Percentiles rank a stretch among this genome's conserved stretches.
Evolutionary conservation across 2,329 filamentous ascomycete species (phyloP).

Genomic region (Exophiala sp.): DNA sequence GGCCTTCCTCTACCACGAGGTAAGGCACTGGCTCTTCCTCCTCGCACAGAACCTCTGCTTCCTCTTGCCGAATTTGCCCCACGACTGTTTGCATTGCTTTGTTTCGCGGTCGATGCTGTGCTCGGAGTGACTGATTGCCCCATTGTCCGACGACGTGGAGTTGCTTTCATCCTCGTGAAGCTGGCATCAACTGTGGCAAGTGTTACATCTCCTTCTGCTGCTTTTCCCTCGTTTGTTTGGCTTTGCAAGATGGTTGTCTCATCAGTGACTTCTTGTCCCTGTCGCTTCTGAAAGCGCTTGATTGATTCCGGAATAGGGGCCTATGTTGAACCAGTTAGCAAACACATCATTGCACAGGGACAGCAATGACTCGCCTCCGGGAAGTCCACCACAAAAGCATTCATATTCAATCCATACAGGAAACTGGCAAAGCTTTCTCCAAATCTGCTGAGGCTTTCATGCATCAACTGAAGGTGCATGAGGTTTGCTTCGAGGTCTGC

Average conservation of each 20-base stretch:
- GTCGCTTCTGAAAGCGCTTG: constrained; percentile 58
- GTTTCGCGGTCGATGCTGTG: constrained; percentile 13
- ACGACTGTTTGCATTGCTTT: constrained; percentile 8
- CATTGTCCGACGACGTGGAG: constrained; percentile 26
- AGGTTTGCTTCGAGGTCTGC: constrained; percentile 95
- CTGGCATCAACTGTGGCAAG: constrained; percentile 24
- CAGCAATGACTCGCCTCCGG: constrained; percentile 64
- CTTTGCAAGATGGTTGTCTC: constrained; percentile 6
- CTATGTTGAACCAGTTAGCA: constrained; percentile 41
- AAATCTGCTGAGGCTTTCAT: constrained; percentile 88
- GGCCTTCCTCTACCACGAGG: constrained; percentile 38
- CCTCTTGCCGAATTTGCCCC: constrained; percentile 23
- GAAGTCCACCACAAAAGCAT: constrained; percentile 97
- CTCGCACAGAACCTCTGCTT: constrained; percentile 33
- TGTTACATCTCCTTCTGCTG: constrained; percentile 21
- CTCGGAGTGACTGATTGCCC: constrained; percentile 16
- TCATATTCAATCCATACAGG: constrained; percentile 96
- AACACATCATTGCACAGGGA: constrained; percentile 1
- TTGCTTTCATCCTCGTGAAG: constrained; percentile 25
- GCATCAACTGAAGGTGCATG: constrained; percentile 95
- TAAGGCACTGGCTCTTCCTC: constrained; percentile 10
- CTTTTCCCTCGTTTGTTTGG: not conserved
- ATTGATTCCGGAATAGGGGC: constrained; percentile 83
- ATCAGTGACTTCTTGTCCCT: constrained; percentile 25
- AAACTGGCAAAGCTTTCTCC: constrained; percentile 95